phyloP scores from a whole-genome alignment of 345 rosid species.

The Fremontodendron californicum region DNA sequence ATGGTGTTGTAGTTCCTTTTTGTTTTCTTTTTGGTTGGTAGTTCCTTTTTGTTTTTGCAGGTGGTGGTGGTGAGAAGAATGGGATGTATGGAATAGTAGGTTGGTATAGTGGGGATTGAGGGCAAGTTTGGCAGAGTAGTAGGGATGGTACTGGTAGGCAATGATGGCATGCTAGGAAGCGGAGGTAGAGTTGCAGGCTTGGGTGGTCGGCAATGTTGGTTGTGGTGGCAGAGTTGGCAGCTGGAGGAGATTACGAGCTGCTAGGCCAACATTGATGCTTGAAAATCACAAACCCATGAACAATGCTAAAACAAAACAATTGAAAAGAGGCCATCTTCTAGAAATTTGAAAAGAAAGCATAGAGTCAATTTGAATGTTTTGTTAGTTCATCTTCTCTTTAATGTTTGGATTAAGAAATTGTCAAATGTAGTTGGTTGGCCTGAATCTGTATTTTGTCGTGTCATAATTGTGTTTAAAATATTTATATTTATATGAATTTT shows the following conservation, averaged over 20 bases:
- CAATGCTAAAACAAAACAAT: background rate
- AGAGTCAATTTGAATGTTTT: background rate
- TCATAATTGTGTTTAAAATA: too few species aligned
- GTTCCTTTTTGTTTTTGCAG: constrained; percentile 18
- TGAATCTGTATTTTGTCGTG: too few species aligned
- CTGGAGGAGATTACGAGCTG: constrained; percentile 26
- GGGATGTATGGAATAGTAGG: constrained; percentile 32
- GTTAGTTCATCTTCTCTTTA: constrained; percentile 11
- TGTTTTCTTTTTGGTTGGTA: too few species aligned
- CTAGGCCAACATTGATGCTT: constrained; percentile 6
- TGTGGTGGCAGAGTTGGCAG: constrained; percentile 6
- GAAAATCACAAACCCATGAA: constrained; percentile 14
- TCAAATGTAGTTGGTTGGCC: background rate
- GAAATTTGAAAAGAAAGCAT: background rate
- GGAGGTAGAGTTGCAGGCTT: constrained; percentile 16
- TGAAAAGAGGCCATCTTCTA: constrained; percentile 19
- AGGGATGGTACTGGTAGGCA: constrained; percentile 11
- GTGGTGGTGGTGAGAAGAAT: constrained; percentile 32
- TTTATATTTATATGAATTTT: too few species aligned
- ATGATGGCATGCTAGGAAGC: constrained; percentile 21
- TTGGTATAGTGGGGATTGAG: constrained; percentile 24
- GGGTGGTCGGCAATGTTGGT: constrained; percentile 7
- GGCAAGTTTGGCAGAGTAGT: constrained; percentile 25
- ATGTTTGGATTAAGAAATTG: background rate
- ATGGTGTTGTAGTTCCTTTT: too few species aligned